A percentile compares a stretch with the other conserved stretches of the same genome.
Evolutionary conservation across 331 rosid genomes (phyloP).

Genomic region (Cydonia oblonga): DNA sequence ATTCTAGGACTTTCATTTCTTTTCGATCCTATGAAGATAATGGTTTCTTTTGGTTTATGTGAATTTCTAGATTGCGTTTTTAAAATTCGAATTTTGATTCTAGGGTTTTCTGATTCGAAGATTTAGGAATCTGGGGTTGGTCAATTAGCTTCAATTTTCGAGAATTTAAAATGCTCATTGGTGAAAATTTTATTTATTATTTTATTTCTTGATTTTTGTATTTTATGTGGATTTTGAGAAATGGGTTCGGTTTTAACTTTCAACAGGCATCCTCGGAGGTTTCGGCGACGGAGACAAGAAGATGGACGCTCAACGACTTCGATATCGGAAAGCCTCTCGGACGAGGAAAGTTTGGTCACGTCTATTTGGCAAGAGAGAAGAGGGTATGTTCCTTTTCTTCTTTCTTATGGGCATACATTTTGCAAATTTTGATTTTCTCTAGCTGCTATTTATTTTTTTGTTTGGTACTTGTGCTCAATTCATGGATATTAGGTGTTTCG

Average conservation of each 20-base stretch:
- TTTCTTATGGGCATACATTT: neutral
- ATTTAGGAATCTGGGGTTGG: neutral
- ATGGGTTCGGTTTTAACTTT: slow-evolving; percentile 1
- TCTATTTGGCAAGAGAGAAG: slow-evolving; percentile 83
- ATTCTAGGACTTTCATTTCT: slow-evolving; percentile 28
- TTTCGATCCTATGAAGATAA: neutral
- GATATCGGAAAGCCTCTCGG: slow-evolving; percentile 97
- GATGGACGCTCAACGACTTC: slow-evolving; percentile 88
- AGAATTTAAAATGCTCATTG: neutral
- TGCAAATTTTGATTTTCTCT: neutral
- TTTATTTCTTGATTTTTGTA: neutral
- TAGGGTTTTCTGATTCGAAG: neutral
- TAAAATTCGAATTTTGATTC: neutral
- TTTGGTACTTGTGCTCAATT: neutral
- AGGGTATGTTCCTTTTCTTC: slow-evolving; percentile 20
- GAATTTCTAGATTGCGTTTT: neutral
- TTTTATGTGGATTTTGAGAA: neutral
- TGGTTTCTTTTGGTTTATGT: neutral
- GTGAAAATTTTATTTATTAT: neutral
- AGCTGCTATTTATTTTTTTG: neutral
- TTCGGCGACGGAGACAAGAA: slow-evolving; percentile 52
- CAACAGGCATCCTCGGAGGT: slow-evolving; percentile 45
- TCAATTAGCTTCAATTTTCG: neutral
- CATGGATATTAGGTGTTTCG: neutral
- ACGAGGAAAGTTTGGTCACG: slow-evolving; percentile 95